These are phyloP conservation scores for Capsella rubella DNA, from an alignment of 441 rosid species.

Conservation along the genomic window DNA sequence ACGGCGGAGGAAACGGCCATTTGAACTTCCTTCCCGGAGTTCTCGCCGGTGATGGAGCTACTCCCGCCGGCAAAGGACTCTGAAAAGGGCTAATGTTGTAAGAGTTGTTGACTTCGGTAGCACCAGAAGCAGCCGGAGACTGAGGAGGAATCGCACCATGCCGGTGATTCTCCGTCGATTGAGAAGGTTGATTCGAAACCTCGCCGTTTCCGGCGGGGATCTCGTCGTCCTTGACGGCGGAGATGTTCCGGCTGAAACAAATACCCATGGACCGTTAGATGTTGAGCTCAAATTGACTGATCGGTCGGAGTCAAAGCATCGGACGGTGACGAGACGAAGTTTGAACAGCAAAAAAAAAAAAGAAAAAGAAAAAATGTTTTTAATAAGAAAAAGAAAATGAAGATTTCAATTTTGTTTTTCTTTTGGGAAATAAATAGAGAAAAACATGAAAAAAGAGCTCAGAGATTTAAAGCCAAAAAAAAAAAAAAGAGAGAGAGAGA, in stretches of 20 bases:
- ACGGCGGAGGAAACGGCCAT: slow-evolving; percentile 83
- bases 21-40: slow-evolving; percentile 69
- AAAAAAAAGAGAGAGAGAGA: background rate
- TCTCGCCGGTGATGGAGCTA: slow-evolving; percentile 72
- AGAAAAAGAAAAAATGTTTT: background rate
- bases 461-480: slow-evolving; percentile 14
- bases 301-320: slow-evolving; percentile 48
- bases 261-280: slow-evolving; percentile 62
- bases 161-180: slow-evolving; percentile 16
- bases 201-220: slow-evolving; percentile 40
- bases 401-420: background rate
- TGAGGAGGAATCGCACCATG: slow-evolving; percentile 34
- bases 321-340: slow-evolving; percentile 37
- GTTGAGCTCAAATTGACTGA: slow-evolving; percentile 32
- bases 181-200: slow-evolving; percentile 39
- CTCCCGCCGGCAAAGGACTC: slow-evolving; percentile 70
- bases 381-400: background rate
- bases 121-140: slow-evolving; percentile 38
- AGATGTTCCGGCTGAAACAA: slow-evolving; percentile 68
- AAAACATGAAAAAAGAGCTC: background rate
- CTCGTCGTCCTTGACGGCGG: slow-evolving; percentile 47
- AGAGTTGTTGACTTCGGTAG: slow-evolving; percentile 52
- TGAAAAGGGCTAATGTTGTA: slow-evolving; percentile 64
- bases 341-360: slow-evolving; percentile 31
- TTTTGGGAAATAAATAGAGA: background rate